Evolutionary conservation across 2,329 filamentous ascomycete genomes (phyloP).

Genomic region (Fusarium sp.): DNA sequence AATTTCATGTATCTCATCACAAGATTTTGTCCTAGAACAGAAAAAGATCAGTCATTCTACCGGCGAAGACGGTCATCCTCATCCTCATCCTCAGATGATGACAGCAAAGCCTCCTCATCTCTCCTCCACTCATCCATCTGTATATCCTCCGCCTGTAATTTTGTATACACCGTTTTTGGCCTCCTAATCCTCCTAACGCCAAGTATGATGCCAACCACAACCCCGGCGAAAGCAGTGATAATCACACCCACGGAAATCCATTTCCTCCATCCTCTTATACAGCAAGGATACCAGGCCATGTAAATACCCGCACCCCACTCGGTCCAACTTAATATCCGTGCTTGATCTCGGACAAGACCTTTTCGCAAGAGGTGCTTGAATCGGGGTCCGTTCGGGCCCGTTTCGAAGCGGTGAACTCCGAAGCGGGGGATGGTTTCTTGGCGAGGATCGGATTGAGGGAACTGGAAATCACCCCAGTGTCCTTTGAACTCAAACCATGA

Average conservation of each 20-base stretch:
- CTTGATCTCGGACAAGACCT: conserved; percentile 46
- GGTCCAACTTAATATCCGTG: conserved; percentile 40
- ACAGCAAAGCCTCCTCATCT: conserved; percentile 37
- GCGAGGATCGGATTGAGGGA: conserved; percentile 48
- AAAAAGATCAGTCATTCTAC: not conserved
- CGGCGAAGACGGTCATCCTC: not conserved
- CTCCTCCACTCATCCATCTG: conserved; percentile 52
- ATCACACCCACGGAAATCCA: conserved; percentile 45
- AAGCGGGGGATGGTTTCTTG: conserved; percentile 48
- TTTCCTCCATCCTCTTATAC: conserved; percentile 49
- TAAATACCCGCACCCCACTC: conserved; percentile 45
- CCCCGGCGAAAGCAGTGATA: conserved; percentile 7
- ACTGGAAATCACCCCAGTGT: conserved; percentile 50
- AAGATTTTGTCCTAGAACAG: not conserved
- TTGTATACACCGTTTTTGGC: conserved; percentile 32
- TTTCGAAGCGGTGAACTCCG: conserved; percentile 49
- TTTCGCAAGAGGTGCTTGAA: conserved; percentile 51
- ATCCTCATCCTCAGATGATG: conserved; percentile 33
- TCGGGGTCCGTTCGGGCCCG: conserved; percentile 49
- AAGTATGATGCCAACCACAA: conserved; percentile 23
- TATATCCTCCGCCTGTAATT: conserved; percentile 41
- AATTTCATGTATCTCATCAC: not conserved
- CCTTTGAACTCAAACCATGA: conserved; percentile 52
- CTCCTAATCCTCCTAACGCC: conserved; percentile 22
- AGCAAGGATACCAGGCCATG: conserved; percentile 51